Evolutionary conservation across 441 rosid genomes (phyloP).

Genomic region (Lagerstroemia fauriei): DNA sequence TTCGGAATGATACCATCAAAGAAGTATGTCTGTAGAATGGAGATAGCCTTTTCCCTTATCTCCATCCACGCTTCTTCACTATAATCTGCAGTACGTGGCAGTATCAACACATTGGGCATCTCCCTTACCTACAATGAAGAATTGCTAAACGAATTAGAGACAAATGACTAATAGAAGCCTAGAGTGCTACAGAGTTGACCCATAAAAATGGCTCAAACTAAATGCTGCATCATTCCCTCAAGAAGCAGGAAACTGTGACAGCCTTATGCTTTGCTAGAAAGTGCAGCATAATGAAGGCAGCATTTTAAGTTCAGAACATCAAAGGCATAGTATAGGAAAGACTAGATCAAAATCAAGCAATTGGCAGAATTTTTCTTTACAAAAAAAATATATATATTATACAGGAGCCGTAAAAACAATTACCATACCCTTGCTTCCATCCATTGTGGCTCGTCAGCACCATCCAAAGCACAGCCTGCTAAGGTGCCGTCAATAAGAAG

Average conservation of each 20-base stretch:
- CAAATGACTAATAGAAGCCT: not conserved
- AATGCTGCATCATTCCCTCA: not conserved
- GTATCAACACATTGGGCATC: slow-evolving; percentile 96
- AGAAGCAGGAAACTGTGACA: not conserved
- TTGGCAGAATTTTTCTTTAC: not conserved
- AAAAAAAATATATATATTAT: not conserved
- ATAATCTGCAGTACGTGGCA: slow-evolving; percentile 96
- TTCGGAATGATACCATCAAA: slow-evolving; percentile 68
- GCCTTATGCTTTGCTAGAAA: not conserved
- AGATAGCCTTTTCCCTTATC: slow-evolving; percentile 85
- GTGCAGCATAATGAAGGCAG: not conserved
- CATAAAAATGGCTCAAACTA: not conserved
- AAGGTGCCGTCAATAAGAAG: slow-evolving; percentile 88
- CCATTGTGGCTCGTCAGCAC: slow-evolving; percentile 98
- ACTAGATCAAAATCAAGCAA: not conserved
- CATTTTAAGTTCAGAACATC: not conserved
- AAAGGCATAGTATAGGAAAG: not conserved
- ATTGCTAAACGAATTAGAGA: not conserved
- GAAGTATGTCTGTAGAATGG: slow-evolving; percentile 78
- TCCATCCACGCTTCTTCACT: slow-evolving; percentile 99
- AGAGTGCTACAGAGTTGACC: not conserved
- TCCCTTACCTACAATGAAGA: slow-evolving; percentile 71
- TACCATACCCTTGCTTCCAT: slow-evolving; percentile 97
- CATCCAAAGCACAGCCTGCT: slow-evolving; percentile 96
- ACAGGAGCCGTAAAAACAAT: slow-evolving; percentile 6